phyloP scores from a whole-genome alignment of 1,284 basidiomycete species.

The Boletus smithii region DNA sequence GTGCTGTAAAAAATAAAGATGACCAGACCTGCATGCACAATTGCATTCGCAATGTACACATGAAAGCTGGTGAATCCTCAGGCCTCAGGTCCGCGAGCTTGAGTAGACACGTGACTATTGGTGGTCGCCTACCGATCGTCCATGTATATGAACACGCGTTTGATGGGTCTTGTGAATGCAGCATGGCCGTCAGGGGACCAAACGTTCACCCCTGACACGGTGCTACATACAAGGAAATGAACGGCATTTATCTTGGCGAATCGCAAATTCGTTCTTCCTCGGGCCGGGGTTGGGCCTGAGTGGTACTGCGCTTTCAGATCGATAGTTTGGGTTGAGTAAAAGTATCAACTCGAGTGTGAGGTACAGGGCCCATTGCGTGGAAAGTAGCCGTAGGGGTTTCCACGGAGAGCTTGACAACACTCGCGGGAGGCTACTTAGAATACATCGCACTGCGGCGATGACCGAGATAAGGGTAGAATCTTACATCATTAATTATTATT shows the following conservation, averaged over 20 bases:
- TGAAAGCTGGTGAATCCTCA: conserved; percentile 7
- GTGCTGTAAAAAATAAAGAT: background rate
- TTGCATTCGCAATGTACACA: background rate
- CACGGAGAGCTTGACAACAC: conserved; percentile 10
- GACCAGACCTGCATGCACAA: background rate
- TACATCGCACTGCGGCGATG: conserved; percentile 13
- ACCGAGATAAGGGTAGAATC: conserved; percentile 24
- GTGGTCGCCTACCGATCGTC: conserved; percentile 9
- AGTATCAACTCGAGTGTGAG: background rate
- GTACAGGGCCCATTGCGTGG: background rate
- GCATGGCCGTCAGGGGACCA: conserved; percentile 28
- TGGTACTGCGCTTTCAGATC: background rate
- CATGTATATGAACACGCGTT: conserved; percentile 22
- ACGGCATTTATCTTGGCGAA: conserved; percentile 23
- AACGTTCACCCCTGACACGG: conserved; percentile 20
- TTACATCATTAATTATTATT: conserved; percentile 9
- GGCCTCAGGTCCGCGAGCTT: background rate
- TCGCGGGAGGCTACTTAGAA: conserved; percentile 25
- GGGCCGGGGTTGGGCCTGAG: conserved; percentile 9
- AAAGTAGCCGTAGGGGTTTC: background rate
- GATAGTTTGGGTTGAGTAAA: background rate
- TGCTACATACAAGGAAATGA: conserved; percentile 26
- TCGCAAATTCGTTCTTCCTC: conserved; percentile 14
- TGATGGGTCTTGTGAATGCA: conserved; percentile 22
- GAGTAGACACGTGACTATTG: background rate